phyloP scores from a whole-genome alignment of 805 yeast genomes.

The Lipomyces mesembrius region DNA sequence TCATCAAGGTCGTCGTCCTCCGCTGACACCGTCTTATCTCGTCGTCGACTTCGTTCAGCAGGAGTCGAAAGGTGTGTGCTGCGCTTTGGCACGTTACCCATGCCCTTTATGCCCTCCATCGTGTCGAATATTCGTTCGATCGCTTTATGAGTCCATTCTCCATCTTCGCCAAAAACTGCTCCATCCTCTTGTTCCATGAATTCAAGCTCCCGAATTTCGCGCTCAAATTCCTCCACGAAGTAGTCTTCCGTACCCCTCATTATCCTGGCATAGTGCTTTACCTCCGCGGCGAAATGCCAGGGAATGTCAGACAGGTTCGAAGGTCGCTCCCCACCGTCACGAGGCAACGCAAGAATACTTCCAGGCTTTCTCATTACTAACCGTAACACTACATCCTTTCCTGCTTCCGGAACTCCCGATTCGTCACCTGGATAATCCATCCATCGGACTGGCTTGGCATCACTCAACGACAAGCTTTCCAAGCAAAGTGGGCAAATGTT shows the following conservation, averaged over 20 bases:
- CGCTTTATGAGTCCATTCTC: conserved; percentile 60
- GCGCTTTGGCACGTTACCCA: conserved; percentile 38
- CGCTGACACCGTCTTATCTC: neutral
- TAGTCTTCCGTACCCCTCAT: conserved; percentile 67
- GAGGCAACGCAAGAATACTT: conserved; percentile 56
- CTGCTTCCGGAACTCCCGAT: conserved; percentile 61
- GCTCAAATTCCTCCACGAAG: conserved; percentile 57
- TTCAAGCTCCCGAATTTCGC: conserved; percentile 62
- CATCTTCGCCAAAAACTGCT: conserved; percentile 63
- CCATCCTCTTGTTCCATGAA: conserved; percentile 61
- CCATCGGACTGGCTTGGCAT: conserved; percentile 68
- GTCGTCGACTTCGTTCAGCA: neutral
- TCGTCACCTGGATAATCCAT: conserved; percentile 54
- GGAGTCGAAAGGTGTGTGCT: neutral
- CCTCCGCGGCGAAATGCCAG: conserved; percentile 50
- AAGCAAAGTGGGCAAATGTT: conserved; percentile 85
- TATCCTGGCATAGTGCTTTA: conserved; percentile 64
- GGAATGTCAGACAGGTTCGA: conserved; percentile 56
- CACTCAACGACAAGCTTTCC: conserved; percentile 57
- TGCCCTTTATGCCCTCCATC: conserved; percentile 49
- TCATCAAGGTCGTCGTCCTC: neutral
- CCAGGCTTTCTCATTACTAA: conserved; percentile 63
- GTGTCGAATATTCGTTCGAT: conserved; percentile 57
- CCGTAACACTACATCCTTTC: conserved; percentile 61
- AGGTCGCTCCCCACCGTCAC: conserved; percentile 45